These are phyloP conservation scores for Ilyonectria robusta DNA, from an alignment of 2,329 filamentous ascomycete genomes.

Conservation along the genomic window DNA sequence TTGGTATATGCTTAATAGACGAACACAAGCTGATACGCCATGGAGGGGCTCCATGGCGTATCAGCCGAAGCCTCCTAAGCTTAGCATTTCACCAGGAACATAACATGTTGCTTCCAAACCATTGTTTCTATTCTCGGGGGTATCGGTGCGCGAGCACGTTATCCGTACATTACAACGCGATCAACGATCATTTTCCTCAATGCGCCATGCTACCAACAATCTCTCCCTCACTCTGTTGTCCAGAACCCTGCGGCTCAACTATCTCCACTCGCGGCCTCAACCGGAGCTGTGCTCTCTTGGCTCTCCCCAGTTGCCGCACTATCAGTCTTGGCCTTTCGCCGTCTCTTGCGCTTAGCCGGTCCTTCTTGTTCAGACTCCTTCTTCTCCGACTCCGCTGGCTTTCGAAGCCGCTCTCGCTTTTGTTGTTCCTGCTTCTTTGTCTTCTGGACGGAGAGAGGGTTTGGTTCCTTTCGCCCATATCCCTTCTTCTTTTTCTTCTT, in stretches of 20 bases:
- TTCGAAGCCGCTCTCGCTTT: slow-evolving; percentile 48
- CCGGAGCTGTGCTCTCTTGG: slow-evolving; percentile 25
- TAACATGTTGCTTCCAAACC: not conserved
- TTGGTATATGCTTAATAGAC: not conserved
- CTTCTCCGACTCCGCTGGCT: slow-evolving; percentile 51
- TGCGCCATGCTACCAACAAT: slow-evolving; percentile 39
- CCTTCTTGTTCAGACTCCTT: slow-evolving; percentile 42
- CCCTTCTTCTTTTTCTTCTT: slow-evolving; percentile 70
- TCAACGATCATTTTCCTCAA: slow-evolving; percentile 26
- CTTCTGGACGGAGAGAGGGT: slow-evolving; percentile 80
- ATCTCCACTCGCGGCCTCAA: slow-evolving; percentile 35
- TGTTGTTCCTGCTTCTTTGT: slow-evolving; percentile 71
- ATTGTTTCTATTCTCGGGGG: slow-evolving; percentile 27
- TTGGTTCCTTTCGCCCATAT: slow-evolving; percentile 77
- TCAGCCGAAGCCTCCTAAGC: not conserved
- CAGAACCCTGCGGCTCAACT: slow-evolving; percentile 31
- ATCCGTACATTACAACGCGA: slow-evolving; percentile 24
- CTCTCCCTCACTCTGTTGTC: slow-evolving; percentile 27
- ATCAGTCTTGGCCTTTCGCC: slow-evolving; percentile 49
- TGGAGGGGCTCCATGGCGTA: not conserved
- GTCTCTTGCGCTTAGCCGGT: slow-evolving; percentile 50
- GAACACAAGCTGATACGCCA: too few species aligned
- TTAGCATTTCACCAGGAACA: not conserved
- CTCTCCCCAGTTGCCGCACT: slow-evolving; percentile 33
- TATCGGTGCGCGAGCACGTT: slow-evolving; percentile 38